Percentiles rank a stretch among this genome's conserved stretches.
phyloP scores from a whole-genome alignment of 1,284 basidiomycete genomes.

The Gymnopus androsaceus region DNA sequence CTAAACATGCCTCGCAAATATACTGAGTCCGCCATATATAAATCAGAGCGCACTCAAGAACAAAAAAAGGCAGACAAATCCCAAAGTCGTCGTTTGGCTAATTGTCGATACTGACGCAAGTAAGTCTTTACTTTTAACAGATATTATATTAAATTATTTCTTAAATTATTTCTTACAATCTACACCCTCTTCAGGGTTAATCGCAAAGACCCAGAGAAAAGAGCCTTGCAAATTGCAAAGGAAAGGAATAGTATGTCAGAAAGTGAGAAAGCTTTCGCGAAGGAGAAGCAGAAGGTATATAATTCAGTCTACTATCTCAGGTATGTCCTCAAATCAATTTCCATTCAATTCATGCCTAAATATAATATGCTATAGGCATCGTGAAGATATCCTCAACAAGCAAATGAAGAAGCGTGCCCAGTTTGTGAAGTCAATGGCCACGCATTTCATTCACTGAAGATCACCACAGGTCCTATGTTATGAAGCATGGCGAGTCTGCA shows the following conservation, averaged over 20 bases:
- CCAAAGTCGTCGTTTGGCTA: background rate
- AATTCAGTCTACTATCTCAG: background rate
- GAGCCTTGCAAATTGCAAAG: background rate
- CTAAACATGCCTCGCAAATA: background rate
- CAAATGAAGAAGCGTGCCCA: background rate
- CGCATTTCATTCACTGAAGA: background rate
- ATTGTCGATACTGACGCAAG: background rate
- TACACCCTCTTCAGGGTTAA: background rate
- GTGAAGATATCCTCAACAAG: background rate
- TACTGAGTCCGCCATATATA: background rate
- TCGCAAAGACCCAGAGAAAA: constrained; percentile 2
- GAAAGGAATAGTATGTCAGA: background rate
- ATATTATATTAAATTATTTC: background rate
- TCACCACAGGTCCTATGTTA: background rate
- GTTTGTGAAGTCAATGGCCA: background rate
- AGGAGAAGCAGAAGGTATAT: constrained; percentile 1
- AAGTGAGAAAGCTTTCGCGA: background rate
- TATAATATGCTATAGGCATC: background rate
- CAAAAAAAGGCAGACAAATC: background rate
- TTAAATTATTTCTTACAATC: background rate
- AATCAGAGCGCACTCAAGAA: background rate
- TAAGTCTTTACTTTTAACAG: background rate
- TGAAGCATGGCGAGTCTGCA: background rate
- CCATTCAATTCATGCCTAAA: background rate
- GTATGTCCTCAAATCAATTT: background rate